Evolutionary conservation across 495 filamentous ascomycete genomes (phyloP), one percentile per base, ranked within the genome.

Genomic region (Elasticomyces elasticus): DNA sequence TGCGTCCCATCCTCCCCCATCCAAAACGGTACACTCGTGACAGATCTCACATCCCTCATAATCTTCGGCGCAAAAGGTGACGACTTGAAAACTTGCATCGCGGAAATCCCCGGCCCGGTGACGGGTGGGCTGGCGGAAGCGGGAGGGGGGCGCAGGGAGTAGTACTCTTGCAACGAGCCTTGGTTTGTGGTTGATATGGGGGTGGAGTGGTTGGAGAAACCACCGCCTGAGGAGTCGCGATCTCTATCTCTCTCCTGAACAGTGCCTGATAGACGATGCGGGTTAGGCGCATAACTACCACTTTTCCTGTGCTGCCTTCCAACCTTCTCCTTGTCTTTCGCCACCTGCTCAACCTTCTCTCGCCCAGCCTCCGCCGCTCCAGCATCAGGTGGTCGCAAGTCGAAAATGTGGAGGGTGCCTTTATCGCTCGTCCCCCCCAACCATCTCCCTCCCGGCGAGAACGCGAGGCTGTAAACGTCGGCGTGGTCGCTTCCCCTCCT

Each of bases 381-480:
- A 31, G 72, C 55, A 40, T 49, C 51, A 11, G 66, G 53, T 17
- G 61, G 44, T 6, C 79, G 80, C 19, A 87, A 70, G 49, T 96
- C 87, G 65, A 96, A 98, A 37, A 98, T 79, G 69, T 98, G 92
- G 17, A 98, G 70, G 2, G 89, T 98, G 5, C 84, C 87, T 67
- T 96, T 98, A 72, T 98, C 92, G 23, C 89, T 95, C n/a, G 94
- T 96, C 48, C 89, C 89, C 19, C 92, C 92, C 13, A 97, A 75
- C 58, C 86, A 72, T 33, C 75, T 77, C 43, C 82, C 84, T 9
- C 80, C 81, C 0, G 91, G 92, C 27, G 84, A 92, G 64, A 97
- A 88, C 23, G 86, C 81, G 13, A 98, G 72, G 5, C 85, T 89
- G 72, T 86, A 95, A 61, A 97, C 85, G 20, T 79, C 78, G 20